Conservation (phyloP, 2,329 filamentous ascomycete species). For the Colletotrichum sojae region DNA sequence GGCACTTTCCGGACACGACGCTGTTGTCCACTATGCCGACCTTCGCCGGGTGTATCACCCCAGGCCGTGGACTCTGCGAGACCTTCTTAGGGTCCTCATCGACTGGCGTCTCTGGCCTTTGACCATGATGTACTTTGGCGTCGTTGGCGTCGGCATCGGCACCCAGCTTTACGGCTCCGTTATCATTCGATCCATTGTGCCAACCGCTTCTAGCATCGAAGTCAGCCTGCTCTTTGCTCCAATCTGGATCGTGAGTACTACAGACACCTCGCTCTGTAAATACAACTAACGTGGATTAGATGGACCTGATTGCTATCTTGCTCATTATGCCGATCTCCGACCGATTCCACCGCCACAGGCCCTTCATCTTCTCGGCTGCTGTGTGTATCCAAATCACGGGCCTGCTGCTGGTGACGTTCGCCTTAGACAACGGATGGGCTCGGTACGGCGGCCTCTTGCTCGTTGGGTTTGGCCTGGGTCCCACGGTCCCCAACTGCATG, state of each 20-base stretch:
- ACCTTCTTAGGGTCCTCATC: constrained; percentile 78
- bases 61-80: constrained; percentile 78
- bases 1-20: constrained; percentile 82
- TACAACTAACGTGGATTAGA: constrained; percentile 55
- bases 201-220: constrained; percentile 78
- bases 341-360: constrained; percentile 84
- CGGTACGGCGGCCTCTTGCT: constrained; percentile 91
- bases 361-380: constrained; percentile 84
- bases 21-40: constrained; percentile 85
- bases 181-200: constrained; percentile 86
- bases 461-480: constrained; percentile 90
- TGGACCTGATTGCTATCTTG: constrained; percentile 90
- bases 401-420: constrained; percentile 84
- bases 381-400: constrained; percentile 86
- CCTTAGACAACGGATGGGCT: constrained; percentile 79
- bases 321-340: constrained; percentile 89
- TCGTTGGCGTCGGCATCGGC: constrained; percentile 92
- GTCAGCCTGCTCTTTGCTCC: constrained; percentile 89
- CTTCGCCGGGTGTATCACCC: constrained; percentile 85
- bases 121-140: constrained; percentile 93
- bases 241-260: constrained; percentile 84
- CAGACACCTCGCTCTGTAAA: constrained; percentile 18
- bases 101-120: constrained; percentile 94
- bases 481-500: constrained; percentile 94
- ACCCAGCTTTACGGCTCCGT: constrained; percentile 90